Base-by-base conservation (phyloP, 352 stramenopile species). In the Pythium aquatile region DNA sequence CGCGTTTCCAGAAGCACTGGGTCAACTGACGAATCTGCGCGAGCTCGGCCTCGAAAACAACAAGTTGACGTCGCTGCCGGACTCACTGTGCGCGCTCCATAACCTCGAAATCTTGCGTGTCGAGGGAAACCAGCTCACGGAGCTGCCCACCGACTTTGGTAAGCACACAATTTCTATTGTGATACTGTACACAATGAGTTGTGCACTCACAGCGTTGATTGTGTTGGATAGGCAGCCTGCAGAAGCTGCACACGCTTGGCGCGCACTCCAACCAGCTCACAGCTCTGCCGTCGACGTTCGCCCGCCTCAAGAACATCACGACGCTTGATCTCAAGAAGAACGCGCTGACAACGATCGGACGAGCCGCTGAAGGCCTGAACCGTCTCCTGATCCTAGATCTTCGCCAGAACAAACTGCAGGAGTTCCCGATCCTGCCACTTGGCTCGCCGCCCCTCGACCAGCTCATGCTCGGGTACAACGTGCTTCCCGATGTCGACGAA, bases 271-370 rank as follows among this genome's bases (percentile, higher is more conserved):
- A 94, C 56, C 69, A 87, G 26, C 75, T 94, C 29, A 46, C 55
- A 6, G 66, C 68, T n/a, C 63, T 94, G 1, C 85, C 85, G 16
- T 16, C 47, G 2, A 86, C 77, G 0, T 81, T 94, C 60, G 42
- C 69, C 0, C 64, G 58, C 7, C 71, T 94, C 24, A 73, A 64
- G 26, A 65, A 69, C 24, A 51, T 94, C 24, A 54, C 76, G 65
- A 86, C 73, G 14, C 49, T 94, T 5, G 79, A 94, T 74, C 54
- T 94, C 32, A 87, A 89, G 61, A 93, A 93, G 62, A 94, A 94
- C 58, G 68, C 65, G 2, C 61, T 94, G 26, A 40, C 55, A 17
- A 73, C 75, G 1, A 76, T 74, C 2, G 72, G 66, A 3, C 58
- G 72, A 16, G 72, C 69, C 5, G 78, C 90, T 30, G 24, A 73